These are phyloP conservation scores for Sugiyamaella chiloensis DNA, from an alignment of 805 yeast species.

Conservation along the genomic window DNA sequence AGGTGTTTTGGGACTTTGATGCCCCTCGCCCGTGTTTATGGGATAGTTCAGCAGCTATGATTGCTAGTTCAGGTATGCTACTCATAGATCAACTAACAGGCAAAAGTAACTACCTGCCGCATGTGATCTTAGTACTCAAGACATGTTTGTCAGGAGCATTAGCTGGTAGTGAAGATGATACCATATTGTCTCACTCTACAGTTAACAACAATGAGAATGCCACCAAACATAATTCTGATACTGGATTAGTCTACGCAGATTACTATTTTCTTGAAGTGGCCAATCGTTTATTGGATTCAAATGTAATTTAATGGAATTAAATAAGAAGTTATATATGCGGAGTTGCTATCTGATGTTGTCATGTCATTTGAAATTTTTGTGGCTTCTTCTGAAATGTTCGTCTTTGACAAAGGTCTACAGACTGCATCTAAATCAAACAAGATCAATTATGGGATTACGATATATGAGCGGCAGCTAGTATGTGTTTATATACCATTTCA, in stretches of 20 bases:
- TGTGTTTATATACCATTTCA: too few species aligned
- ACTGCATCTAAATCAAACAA: too few species aligned
- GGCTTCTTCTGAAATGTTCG: too few species aligned
- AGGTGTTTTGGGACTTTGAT: constrained; percentile 34
- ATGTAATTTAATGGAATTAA: too few species aligned
- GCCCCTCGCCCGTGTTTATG: constrained; percentile 30
- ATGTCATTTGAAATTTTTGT: too few species aligned
- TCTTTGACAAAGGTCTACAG: too few species aligned
- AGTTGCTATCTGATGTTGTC: too few species aligned
- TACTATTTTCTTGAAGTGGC: constrained; percentile 31
- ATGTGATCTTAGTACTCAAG: constrained; percentile 22
- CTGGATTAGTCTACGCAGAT: constrained; percentile 33
- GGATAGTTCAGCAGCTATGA: constrained; percentile 32
- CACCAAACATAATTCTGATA: constrained; percentile 19
- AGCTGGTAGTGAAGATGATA: constrained; percentile 23
- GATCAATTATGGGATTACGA: too few species aligned
- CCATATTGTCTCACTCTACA: constrained; percentile 28
- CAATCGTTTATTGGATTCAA: constrained; percentile 29
- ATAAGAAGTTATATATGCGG: too few species aligned
- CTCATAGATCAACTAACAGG: constrained; percentile 21
- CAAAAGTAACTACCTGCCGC: constrained; percentile 19
- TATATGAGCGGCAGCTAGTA: too few species aligned
- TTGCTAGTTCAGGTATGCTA: constrained; percentile 30
- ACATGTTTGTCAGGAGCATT: constrained; percentile 23
- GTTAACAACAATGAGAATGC: constrained; percentile 28